phyloP scores from a whole-genome alignment of 305 asterid species.

The Fraxinus xanthoxyloides region DNA sequence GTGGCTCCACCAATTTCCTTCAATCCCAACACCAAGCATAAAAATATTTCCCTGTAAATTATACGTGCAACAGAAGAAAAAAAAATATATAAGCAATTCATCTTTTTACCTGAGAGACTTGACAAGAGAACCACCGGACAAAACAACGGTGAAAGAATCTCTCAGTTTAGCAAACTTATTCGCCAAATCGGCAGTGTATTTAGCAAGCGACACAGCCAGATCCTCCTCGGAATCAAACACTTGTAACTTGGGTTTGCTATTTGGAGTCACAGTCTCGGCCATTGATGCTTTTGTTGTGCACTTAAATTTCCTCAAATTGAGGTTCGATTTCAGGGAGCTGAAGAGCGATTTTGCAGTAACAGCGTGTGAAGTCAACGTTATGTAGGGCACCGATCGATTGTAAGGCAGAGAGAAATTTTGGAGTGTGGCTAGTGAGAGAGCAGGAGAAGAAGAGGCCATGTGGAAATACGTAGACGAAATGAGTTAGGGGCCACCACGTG shows the following conservation, averaged over 20 bases:
- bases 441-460: constrained; percentile 15
- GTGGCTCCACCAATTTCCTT: constrained; percentile 51
- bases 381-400: constrained; percentile 12
- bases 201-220: constrained; percentile 41
- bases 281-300: constrained; percentile 28
- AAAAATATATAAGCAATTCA: neutral
- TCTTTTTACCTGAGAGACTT: constrained; percentile 39
- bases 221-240: constrained; percentile 44
- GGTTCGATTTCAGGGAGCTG: neutral
- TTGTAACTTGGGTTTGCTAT: constrained; percentile 21
- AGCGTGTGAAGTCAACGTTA: constrained; percentile 23
- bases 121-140: constrained; percentile 56
- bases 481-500: constrained; percentile 12
- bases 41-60: neutral
- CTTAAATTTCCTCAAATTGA: constrained; percentile 13
- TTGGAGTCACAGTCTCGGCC: constrained; percentile 28
- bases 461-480: neutral
- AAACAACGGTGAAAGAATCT: constrained; percentile 44
- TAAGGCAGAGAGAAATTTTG: constrained; percentile 16
- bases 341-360: neutral
- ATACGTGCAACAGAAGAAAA: neutral
- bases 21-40: constrained; percentile 10
- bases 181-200: constrained; percentile 38
- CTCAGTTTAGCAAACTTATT: constrained; percentile 28
- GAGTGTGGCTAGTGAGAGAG: constrained; percentile 17